These are phyloP conservation scores for Adansonia grandidieri DNA, from an alignment of 441 rosid genomes.

Conservation along the genomic window DNA sequence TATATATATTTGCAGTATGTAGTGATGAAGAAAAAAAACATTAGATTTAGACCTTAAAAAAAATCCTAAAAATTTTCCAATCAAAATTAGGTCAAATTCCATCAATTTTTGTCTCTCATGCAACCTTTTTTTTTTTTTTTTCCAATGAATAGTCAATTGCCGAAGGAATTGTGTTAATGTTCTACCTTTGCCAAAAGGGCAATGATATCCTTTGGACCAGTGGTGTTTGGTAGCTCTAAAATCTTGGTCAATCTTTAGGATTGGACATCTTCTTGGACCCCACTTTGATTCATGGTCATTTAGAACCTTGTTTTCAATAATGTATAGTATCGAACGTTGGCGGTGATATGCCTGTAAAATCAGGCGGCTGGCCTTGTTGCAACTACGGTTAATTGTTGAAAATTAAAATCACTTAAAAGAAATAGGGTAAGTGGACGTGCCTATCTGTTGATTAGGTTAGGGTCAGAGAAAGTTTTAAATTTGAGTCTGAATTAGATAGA, in stretches of 20 bases:
- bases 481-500: too few species aligned
- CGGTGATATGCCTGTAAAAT: constrained; percentile 19
- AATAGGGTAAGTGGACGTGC: too few species aligned
- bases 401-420: not conserved
- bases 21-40: not conserved
- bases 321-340: not conserved
- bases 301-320: constrained; percentile 16
- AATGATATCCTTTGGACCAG: constrained; percentile 15
- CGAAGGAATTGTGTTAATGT: constrained; percentile 16
- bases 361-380: constrained; percentile 8
- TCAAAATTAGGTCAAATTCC: constrained; percentile 21
- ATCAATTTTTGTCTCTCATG: constrained; percentile 26
- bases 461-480: too few species aligned
- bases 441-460: too few species aligned
- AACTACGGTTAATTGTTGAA: constrained; percentile 6
- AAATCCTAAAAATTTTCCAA: not conserved
- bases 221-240: not conserved
- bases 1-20: not conserved
- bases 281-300: constrained; percentile 1
- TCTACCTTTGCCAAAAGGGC: not conserved
- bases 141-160: not conserved
- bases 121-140: not conserved
- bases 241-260: not conserved
- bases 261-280: constrained; percentile 23
- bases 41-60: not conserved